Percentiles rank a stretch among this genome's conserved stretches.
Evolutionary conservation across 2,329 filamentous ascomycete species (phyloP).

Genomic region (Keithomyces neogunnii): DNA sequence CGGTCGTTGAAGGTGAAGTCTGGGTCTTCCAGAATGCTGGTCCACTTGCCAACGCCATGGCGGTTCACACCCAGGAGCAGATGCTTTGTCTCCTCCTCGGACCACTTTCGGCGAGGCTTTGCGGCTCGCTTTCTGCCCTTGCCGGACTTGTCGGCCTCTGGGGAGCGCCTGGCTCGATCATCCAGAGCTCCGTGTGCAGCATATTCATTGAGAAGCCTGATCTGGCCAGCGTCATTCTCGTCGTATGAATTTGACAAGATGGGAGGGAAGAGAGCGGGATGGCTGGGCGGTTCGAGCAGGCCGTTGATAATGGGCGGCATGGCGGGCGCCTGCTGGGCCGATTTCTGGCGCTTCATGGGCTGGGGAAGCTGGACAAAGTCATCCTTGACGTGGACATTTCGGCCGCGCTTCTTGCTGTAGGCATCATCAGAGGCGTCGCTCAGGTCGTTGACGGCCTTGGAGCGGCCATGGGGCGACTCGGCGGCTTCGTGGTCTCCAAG

Average conservation of each 20-base stretch:
- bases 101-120: slow-evolving; percentile 55
- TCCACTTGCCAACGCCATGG: slow-evolving; percentile 59
- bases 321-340: slow-evolving; percentile 42
- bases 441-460: slow-evolving; percentile 37
- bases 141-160: slow-evolving; percentile 22
- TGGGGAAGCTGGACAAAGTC: slow-evolving; percentile 57
- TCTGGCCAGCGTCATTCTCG: slow-evolving; percentile 33
- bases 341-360: slow-evolving; percentile 56
- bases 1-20: slow-evolving; percentile 53
- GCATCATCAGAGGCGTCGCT: slow-evolving; percentile 34
- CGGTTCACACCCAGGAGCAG: slow-evolving; percentile 52
- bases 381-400: slow-evolving; percentile 42
- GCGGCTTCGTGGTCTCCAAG: slow-evolving; percentile 29
- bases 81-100: slow-evolving; percentile 55
- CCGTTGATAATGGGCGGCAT: slow-evolving; percentile 60
- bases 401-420: slow-evolving; percentile 46
- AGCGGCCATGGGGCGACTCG: slow-evolving; percentile 26
- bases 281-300: slow-evolving; percentile 52
- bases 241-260: slow-evolving; percentile 50
- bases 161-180: slow-evolving; percentile 13
- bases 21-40: slow-evolving; percentile 52
- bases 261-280: slow-evolving; percentile 54
- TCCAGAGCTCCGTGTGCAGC: slow-evolving; percentile 24
- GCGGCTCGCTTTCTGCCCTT: slow-evolving; percentile 45
- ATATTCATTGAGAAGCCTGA: slow-evolving; percentile 34